These are phyloP conservation scores for Glycine tomentella DNA, from an alignment of 306 rosid species.

Conservation along the genomic window DNA sequence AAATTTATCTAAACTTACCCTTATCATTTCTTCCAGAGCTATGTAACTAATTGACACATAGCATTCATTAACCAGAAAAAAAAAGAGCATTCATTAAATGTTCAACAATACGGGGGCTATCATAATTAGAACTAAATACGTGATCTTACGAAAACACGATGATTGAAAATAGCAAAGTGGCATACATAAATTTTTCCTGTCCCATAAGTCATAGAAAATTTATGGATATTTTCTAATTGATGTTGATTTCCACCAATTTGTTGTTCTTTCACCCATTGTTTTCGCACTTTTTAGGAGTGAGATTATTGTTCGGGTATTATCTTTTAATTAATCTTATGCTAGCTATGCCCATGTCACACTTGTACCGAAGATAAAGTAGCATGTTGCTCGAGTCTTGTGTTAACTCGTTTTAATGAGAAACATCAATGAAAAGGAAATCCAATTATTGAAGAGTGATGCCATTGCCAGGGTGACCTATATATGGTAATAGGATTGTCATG, in stretches of 20 bases:
- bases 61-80: too few species aligned
- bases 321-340: background rate
- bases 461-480: background rate
- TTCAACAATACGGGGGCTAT: too few species aligned
- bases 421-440: constrained; percentile 15
- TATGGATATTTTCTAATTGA: background rate
- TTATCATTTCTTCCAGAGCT: too few species aligned
- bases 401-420: constrained; percentile 4
- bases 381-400: constrained; percentile 4
- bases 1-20: too few species aligned
- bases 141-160: background rate
- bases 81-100: too few species aligned
- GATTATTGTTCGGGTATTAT: background rate
- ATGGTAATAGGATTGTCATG: too few species aligned
- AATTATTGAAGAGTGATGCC: constrained; percentile 4
- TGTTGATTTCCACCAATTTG: constrained; percentile 7
- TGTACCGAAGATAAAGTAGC: constrained; percentile 20
- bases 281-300: background rate
- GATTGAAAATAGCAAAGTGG: background rate
- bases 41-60: too few species aligned
- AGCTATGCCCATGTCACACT: background rate
- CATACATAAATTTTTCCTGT: background rate
- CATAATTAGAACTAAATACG: background rate
- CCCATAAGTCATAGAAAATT: background rate
- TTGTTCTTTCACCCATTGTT: background rate